Base-by-base conservation (phyloP, 2,329 filamentous ascomycete species). In the Epichloe brachyelytri region DNA sequence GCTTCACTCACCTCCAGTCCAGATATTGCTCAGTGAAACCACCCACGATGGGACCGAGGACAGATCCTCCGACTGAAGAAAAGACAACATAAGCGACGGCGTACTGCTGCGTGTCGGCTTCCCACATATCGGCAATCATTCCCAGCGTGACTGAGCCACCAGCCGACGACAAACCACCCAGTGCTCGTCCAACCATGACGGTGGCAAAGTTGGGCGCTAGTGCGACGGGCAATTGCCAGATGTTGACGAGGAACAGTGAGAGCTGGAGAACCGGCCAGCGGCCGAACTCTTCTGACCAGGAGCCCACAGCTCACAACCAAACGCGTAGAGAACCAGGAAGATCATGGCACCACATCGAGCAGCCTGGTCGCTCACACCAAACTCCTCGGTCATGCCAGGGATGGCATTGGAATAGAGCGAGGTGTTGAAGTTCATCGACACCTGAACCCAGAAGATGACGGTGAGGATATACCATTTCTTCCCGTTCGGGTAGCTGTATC, bases 231-330 rank as follows among this genome's bases (percentile, higher is more conserved):
- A 89, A 65, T 56, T 87, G 83, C 73, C 78, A 93, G 51, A 91
- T 66, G 59, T 93, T 93, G 65, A 90, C 85, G 11, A 93, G 70
- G 56, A 85, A 76, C 50, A 93, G 68, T 38, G 81, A 86, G 22
- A 76, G 68, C 71, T 91, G 87, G 20, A 91, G 73, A 51, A 93
- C 77, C 2, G 83, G 83, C 71, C 82, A 85, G 47, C 88, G 79
- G 19, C 88, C 88, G 47, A 91, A 73, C 60, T 93, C 88, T 64
- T 94, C 88, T 44, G 80, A 86, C 85, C 87, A 93, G 0, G 88
- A 0, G 88, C 88, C 88, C 88, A 93, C 0, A 91, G 75, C 65
- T 93, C 88, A 64, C 88, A 93, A 37, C 88, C 88, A 63, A 93
- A 90, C 38, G 86, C 87, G 64, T 94, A 93, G 2, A 82, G 66